Conservation (phyloP, 2,329 filamentous ascomycete genomes). For the Penicillium sp. region DNA sequence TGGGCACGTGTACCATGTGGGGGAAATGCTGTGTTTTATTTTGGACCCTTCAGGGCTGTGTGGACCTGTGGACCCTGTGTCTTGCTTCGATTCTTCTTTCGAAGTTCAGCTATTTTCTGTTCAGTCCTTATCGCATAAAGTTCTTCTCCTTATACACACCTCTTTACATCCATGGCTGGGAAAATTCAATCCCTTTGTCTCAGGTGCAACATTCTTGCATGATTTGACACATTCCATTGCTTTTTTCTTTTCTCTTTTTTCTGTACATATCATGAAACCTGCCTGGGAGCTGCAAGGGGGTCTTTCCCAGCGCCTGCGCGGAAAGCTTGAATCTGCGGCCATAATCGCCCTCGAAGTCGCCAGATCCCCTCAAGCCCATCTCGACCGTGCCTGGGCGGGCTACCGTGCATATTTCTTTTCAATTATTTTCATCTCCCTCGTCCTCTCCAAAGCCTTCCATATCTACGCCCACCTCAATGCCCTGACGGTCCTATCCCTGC, state of each 20-base stretch:
- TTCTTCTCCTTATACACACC: neutral
- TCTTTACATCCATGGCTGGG: neutral
- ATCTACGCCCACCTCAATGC: slow-evolving; percentile 6
- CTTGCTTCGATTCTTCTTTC: neutral
- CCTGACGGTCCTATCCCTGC: neutral
- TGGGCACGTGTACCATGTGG: neutral
- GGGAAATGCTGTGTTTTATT: too few relatives aligned
- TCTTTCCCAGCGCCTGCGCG: neutral
- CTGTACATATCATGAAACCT: slow-evolving; percentile 6
- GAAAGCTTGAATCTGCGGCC: neutral
- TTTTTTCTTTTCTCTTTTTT: neutral
- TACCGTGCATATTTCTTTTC: slow-evolving; percentile 11
- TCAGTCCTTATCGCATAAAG: neutral
- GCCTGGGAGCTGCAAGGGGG: neutral
- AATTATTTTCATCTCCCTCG: slow-evolving; percentile 10
- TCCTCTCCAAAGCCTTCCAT: slow-evolving; percentile 11
- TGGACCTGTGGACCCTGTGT: neutral
- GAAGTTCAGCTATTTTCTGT: neutral
- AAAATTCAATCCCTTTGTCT: neutral
- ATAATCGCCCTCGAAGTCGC: slow-evolving; percentile 2
- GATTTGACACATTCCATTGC: neutral
- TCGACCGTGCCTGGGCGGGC: slow-evolving; percentile 6
- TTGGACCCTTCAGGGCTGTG: neutral
- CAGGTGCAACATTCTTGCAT: neutral
- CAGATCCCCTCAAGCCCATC: slow-evolving; percentile 8